These are phyloP conservation scores for Penicillium steckii DNA, from an alignment of 495 filamentous ascomycete genomes.

Conservation along the genomic window DNA sequence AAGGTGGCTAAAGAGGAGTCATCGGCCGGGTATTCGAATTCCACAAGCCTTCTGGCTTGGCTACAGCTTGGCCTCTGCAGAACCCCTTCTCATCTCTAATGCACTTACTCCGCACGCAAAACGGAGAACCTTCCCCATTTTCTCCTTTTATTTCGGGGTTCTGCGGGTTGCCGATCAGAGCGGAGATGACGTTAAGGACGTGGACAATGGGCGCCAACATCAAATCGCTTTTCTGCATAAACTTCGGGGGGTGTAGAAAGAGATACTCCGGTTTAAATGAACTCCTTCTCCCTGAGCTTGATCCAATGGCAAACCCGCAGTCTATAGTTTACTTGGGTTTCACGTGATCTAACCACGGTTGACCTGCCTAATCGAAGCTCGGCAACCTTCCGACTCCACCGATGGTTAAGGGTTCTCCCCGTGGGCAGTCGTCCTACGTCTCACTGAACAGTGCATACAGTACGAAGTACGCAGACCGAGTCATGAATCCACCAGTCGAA, in stretches of 20 bases:
- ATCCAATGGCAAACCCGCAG: background rate
- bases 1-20: background rate
- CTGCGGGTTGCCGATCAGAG: background rate
- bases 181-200: background rate
- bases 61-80: background rate
- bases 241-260: background rate
- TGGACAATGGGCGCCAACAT: background rate
- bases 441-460: no score
- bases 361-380: conserved; percentile 3
- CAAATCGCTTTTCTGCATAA: background rate
- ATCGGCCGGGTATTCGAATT: background rate
- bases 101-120: background rate
- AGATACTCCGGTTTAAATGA: background rate
- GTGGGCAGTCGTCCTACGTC: background rate
- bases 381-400: conserved; percentile 17
- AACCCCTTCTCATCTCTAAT: background rate
- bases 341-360: background rate
- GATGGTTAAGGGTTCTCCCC: conserved; percentile 26
- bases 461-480: no score
- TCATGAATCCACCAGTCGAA: conserved; percentile 1
- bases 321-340: background rate
- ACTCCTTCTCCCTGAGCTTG: background rate
- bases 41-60: background rate
- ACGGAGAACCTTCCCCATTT: background rate
- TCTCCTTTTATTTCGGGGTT: background rate